A percentile compares a stretch with the other conserved stretches of the same genome.
These are phyloP conservation scores for Schizonepeta tenuifolia DNA, from an alignment of 257 asterid genomes.

Conservation along the genomic window DNA sequence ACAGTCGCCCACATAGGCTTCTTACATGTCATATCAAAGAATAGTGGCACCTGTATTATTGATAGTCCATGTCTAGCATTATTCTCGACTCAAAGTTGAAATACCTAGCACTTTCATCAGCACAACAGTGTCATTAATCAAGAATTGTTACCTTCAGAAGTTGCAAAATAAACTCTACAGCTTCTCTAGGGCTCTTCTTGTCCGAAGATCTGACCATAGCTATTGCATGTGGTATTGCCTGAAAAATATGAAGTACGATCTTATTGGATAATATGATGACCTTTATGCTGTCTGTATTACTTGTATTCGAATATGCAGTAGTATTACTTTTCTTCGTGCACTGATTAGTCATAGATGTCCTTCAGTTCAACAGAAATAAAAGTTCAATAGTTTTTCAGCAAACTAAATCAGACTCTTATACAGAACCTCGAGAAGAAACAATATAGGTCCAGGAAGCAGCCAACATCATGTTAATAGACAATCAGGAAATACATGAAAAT, in stretches of 20 bases:
- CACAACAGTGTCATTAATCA: constrained; percentile 10
- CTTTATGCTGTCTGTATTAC: constrained; percentile 12
- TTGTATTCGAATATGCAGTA: constrained; percentile 5
- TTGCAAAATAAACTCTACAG: constrained; percentile 95
- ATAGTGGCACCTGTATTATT: constrained; percentile 4
- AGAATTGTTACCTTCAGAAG: constrained; percentile 78
- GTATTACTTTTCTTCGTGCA: constrained; percentile 1
- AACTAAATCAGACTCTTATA: constrained; percentile 13
- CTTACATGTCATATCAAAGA: neutral
- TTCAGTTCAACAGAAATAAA: constrained; percentile 18
- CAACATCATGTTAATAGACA: constrained; percentile 10
- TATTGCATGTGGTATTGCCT: constrained; percentile 97
- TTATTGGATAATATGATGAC: constrained; percentile 11
- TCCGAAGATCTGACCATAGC: constrained; percentile 88
- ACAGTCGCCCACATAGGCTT: constrained; percentile 8
- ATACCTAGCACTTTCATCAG: constrained; percentile 22
- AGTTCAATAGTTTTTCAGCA: constrained; percentile 24
- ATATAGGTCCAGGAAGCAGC: constrained; percentile 14
- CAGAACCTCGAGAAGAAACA: constrained; percentile 21
- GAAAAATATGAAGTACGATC: constrained; percentile 34
- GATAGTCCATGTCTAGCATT: constrained; percentile 7
- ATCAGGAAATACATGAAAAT: neutral
- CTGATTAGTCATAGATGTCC: neutral
- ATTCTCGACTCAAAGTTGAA: constrained; percentile 3
- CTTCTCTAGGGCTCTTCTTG: constrained; percentile 95